Evolutionary conservation across 2,329 filamentous ascomycete species (phyloP).

Genomic region (Neoscytalidium dimidiatum): DNA sequence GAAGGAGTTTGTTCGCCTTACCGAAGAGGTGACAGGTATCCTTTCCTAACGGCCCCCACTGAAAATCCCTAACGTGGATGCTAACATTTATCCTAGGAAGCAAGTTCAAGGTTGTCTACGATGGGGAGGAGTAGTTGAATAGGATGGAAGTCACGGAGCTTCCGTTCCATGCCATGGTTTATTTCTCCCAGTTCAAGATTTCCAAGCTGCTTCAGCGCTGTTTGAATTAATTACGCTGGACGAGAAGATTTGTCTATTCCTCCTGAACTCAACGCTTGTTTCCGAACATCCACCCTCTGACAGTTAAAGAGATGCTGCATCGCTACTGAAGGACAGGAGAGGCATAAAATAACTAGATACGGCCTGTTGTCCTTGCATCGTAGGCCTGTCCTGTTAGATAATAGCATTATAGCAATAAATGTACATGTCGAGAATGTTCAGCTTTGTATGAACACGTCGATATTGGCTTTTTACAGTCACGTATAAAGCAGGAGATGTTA

Average conservation of each 20-base stretch:
- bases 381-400: too few species aligned
- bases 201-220: neutral
- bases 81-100: neutral
- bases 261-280: neutral
- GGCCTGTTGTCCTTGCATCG: too few species aligned
- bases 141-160: slow-evolving; percentile 22
- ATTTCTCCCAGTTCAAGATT: slow-evolving; percentile 23
- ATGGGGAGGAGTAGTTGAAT: slow-evolving; percentile 23
- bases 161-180: slow-evolving; percentile 18
- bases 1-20: slow-evolving; percentile 22
- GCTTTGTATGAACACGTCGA: too few species aligned
- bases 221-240: neutral
- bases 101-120: slow-evolving; percentile 25
- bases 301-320: neutral
- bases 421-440: too few species aligned
- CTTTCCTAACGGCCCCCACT: neutral
- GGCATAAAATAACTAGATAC: too few species aligned
- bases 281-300: neutral
- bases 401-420: too few species aligned
- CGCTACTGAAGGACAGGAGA: neutral
- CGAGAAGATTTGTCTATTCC: neutral
- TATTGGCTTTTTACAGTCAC: too few species aligned
- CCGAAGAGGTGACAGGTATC: slow-evolving; percentile 16
- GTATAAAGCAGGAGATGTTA: too few species aligned
- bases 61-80: neutral